Evolutionary conservation across 345 rosid genomes (phyloP).

Genomic region (Alliaria petiolata): DNA sequence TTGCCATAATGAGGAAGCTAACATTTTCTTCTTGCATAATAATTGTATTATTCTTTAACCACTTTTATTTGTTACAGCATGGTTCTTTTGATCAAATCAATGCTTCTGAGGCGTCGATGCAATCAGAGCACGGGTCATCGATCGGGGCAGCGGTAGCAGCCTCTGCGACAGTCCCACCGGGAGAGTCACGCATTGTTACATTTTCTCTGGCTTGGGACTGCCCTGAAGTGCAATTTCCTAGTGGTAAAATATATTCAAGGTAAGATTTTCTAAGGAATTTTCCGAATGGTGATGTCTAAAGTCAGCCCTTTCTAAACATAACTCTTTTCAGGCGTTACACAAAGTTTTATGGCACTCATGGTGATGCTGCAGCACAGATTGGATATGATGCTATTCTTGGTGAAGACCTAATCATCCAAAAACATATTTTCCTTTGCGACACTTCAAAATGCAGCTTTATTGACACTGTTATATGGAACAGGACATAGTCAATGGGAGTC

Average conservation of each 20-base stretch:
- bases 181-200: conserved; percentile 47
- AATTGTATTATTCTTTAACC: too few species aligned
- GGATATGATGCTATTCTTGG: conserved; percentile 84
- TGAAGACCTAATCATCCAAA: conserved; percentile 19
- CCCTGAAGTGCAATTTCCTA: conserved; percentile 63
- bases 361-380: conserved; percentile 75
- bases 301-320: not conserved
- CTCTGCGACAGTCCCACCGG: conserved; percentile 55
- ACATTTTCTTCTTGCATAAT: not conserved
- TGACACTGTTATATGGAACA: conserved; percentile 22
- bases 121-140: conserved; percentile 75
- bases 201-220: conserved; percentile 97
- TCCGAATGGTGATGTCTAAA: not conserved
- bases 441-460: not conserved
- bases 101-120: conserved; percentile 34
- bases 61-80: conserved; percentile 39
- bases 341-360: conserved; percentile 70
- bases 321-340: conserved; percentile 63
- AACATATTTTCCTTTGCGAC: not conserved
- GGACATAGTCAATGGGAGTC: conserved; percentile 85
- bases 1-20: conserved; percentile 14
- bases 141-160: conserved; percentile 96
- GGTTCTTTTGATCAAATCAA: conserved; percentile 64
- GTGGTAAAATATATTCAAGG: conserved; percentile 76
- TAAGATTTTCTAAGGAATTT: not conserved